A percentile compares a stretch with the other conserved stretches of the same genome.
phyloP scores from a whole-genome alignment of 768 basidiomycete genomes.

The Termitomyces eurrhizus region DNA sequence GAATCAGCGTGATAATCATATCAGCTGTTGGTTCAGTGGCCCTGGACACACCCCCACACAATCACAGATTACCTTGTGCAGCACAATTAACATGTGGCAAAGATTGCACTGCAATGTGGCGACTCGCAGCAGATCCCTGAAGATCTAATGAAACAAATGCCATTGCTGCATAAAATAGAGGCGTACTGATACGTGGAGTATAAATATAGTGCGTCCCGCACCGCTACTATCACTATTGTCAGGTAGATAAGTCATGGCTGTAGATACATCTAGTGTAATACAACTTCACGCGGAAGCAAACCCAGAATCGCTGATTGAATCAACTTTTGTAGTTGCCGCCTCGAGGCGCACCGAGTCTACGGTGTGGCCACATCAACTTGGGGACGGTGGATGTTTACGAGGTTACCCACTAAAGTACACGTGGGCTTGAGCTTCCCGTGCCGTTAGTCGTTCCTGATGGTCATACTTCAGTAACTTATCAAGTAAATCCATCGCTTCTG shows the following conservation, averaged over 20 bases:
- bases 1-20: constrained; percentile 31
- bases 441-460: constrained; percentile 64
- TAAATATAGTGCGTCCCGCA: constrained; percentile 13
- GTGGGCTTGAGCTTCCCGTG: constrained; percentile 63
- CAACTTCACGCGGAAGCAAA: constrained; percentile 35
- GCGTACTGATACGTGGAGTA: constrained; percentile 9
- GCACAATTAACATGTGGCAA: constrained; percentile 18
- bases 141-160: constrained; percentile 15
- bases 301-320: constrained; percentile 45
- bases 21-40: constrained; percentile 3
- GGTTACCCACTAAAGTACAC: constrained; percentile 54
- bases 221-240: constrained; percentile 11
- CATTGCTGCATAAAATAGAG: constrained; percentile 10
- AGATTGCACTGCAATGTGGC: not conserved
- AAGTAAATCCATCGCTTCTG: constrained; percentile 63
- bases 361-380: constrained; percentile 16
- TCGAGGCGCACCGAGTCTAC: constrained; percentile 47
- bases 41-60: not conserved
- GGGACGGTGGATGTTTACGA: constrained; percentile 8
- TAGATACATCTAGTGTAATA: not conserved
- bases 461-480: constrained; percentile 68
- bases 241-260: constrained; percentile 5
- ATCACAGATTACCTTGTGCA: not conserved
- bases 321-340: constrained; percentile 38
- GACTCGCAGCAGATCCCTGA: constrained; percentile 9